A percentile compares a stretch with the other conserved stretches of the same genome.
phyloP scores from a whole-genome alignment of 805 yeast genomes.

The Hanseniaspora nectarophila region DNA sequence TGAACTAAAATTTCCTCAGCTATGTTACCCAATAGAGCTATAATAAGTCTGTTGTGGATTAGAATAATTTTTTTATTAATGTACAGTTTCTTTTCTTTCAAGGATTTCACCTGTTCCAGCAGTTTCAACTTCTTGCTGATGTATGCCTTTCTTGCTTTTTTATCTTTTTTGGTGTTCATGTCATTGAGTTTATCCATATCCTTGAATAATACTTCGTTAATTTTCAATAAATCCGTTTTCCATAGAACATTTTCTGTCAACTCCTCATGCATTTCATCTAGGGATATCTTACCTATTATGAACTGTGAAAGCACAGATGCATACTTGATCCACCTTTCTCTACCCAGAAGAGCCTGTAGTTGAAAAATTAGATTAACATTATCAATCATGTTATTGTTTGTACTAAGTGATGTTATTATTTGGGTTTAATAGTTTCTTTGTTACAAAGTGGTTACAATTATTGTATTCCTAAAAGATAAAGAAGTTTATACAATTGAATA shows the following conservation, averaged over 20 bases:
- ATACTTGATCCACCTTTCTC: conserved; percentile 68
- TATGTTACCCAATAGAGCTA: conserved; percentile 73
- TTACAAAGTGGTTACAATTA: too few relatives aligned
- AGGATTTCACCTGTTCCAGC: background rate
- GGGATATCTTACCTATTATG: conserved; percentile 63
- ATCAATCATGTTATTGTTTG: conserved; percentile 37
- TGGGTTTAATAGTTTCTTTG: background rate
- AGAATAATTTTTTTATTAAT: conserved; percentile 22
- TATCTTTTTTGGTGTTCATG: conserved; percentile 70
- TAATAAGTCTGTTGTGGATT: conserved; percentile 71
- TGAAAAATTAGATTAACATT: conserved; percentile 49
- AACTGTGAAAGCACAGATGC: conserved; percentile 68
- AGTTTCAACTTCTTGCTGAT: conserved; percentile 3
- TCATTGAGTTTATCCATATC: conserved; percentile 62
- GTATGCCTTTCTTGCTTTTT: conserved; percentile 16
- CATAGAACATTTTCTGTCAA: conserved; percentile 30
- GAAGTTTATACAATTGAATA: too few relatives aligned
- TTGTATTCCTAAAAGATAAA: too few relatives aligned
- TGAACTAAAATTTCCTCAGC: conserved; percentile 5
- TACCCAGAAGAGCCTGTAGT: conserved; percentile 38
- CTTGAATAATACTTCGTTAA: conserved; percentile 53
- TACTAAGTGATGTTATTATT: background rate
- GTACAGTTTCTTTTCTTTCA: conserved; percentile 1
- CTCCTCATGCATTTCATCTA: conserved; percentile 39
- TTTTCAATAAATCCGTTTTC: conserved; percentile 27